phyloP scores from a whole-genome alignment of 345 rosid species.

The Populus tremula region DNA sequence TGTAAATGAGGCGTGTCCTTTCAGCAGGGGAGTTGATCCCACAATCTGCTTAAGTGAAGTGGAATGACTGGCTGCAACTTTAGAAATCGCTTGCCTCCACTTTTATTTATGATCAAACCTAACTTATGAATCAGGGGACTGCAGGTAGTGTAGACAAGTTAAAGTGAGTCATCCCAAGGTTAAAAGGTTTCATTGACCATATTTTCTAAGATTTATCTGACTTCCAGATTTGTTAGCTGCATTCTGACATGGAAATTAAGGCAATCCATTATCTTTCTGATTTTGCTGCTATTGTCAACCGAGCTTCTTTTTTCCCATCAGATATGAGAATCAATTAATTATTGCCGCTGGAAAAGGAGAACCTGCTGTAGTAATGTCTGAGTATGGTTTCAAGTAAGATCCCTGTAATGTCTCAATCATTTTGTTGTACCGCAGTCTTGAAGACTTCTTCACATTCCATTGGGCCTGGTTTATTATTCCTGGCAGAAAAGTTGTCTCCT shows the following conservation, averaged over 20 bases:
- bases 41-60: not conserved
- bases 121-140: not conserved
- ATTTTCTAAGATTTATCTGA: not conserved
- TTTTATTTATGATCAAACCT: not conserved
- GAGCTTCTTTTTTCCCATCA: conserved; percentile 5
- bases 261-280: not conserved
- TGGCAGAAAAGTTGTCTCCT: conserved; percentile 45
- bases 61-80: not conserved
- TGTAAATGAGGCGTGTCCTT: not conserved
- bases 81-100: not conserved
- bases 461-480: conserved; percentile 6
- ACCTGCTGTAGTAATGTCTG: conserved; percentile 47
- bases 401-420: conserved; percentile 1
- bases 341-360: conserved; percentile 56
- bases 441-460: conserved; percentile 1
- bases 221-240: not conserved
- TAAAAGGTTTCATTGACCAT: not conserved
- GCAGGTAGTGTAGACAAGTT: not conserved
- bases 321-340: conserved; percentile 44
- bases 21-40: not conserved
- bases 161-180: not conserved
- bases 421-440: not conserved
- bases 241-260: not conserved
- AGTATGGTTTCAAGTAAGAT: conserved; percentile 53
- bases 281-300: not conserved